Conservation (phyloP, 2,329 filamentous ascomycete species). For the Penicillium digitatum region DNA sequence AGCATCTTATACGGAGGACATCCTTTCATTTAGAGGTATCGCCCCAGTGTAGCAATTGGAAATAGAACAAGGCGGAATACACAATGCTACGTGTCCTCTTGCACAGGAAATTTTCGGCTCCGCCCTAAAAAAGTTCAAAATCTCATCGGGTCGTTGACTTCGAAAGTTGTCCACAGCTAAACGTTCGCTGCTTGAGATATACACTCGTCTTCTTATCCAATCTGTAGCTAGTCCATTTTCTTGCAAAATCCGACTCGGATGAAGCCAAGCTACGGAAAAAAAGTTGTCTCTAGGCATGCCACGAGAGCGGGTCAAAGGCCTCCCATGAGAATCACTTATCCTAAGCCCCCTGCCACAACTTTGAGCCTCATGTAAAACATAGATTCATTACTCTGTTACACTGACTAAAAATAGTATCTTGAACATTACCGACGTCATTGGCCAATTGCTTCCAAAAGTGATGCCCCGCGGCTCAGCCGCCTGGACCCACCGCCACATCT, state of each 20-base stretch:
- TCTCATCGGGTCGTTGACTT: not conserved
- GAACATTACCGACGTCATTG: not conserved
- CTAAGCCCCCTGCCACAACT: not conserved
- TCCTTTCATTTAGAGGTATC: not conserved
- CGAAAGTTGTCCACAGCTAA: not conserved
- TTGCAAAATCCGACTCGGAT: not conserved
- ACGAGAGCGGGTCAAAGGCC: not conserved
- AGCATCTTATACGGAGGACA: not conserved
- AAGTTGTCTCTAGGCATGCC: too few relatives aligned
- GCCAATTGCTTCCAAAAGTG: not conserved
- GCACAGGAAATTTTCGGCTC: not conserved
- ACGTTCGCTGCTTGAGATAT: not conserved
- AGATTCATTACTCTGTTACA: not conserved
- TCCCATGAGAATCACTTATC: too few relatives aligned
- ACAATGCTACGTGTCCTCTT: not conserved
- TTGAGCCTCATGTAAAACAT: not conserved
- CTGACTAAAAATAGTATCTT: slow-evolving; percentile 6
- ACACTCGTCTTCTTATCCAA: not conserved
- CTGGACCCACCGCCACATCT: slow-evolving; percentile 6
- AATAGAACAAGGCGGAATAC: not conserved
- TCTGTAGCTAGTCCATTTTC: too few relatives aligned
- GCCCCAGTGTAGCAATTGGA: not conserved
- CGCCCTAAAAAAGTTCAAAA: not conserved
- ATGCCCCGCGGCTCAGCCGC: slow-evolving; percentile 3
- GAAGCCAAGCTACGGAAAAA: not conserved